These are phyloP conservation scores for Trametes cingulata DNA, from an alignment of 768 basidiomycete species.

Conservation along the genomic window DNA sequence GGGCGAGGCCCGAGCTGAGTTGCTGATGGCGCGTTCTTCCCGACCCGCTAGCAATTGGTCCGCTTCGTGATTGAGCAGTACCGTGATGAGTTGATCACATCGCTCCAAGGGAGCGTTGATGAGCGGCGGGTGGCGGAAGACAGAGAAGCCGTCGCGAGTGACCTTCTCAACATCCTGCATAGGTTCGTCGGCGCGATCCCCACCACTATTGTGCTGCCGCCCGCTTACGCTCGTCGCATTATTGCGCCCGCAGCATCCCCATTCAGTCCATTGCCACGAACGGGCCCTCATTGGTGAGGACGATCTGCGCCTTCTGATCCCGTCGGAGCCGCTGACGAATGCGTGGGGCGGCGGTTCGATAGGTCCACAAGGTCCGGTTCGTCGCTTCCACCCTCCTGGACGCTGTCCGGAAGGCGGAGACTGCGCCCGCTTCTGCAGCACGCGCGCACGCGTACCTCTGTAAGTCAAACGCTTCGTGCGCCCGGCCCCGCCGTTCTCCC, in stretches of 20 bases:
- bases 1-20: slow-evolving; percentile 3
- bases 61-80: slow-evolving; percentile 93
- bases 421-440: slow-evolving; percentile 75
- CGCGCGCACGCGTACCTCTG: slow-evolving; percentile 87
- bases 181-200: slow-evolving; percentile 44
- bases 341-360: slow-evolving; percentile 20
- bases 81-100: slow-evolving; percentile 77
- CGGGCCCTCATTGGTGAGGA: slow-evolving; percentile 70
- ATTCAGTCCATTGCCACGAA: slow-evolving; percentile 92
- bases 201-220: not conserved
- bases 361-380: slow-evolving; percentile 92
- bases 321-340: slow-evolving; percentile 3
- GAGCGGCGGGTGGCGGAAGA: slow-evolving; percentile 69
- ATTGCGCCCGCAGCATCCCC: slow-evolving; percentile 61
- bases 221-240: slow-evolving; percentile 9
- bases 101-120: slow-evolving; percentile 63
- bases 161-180: slow-evolving; percentile 83
- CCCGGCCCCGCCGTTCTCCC: not conserved
- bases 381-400: slow-evolving; percentile 89
- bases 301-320: slow-evolving; percentile 3
- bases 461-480: slow-evolving; percentile 39
- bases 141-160: slow-evolving; percentile 82
- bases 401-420: slow-evolving; percentile 78
- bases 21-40: slow-evolving; percentile 2
- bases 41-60: slow-evolving; percentile 72